Evolutionary conservation across 116 monocot species (phyloP).

Genomic region (Papilionanthe hybrid): DNA sequence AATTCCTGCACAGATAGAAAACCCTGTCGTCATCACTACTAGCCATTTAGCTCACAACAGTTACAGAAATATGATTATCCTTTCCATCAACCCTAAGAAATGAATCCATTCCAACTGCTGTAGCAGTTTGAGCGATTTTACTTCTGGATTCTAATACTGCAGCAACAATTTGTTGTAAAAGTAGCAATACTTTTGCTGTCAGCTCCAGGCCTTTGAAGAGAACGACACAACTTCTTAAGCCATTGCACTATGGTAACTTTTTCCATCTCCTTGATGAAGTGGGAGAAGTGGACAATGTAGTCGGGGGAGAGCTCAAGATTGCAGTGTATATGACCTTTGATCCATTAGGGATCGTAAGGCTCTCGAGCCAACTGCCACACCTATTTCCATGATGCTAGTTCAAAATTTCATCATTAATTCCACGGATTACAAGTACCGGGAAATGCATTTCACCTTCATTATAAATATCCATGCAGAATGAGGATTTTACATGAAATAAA

Average conservation of each 20-base stretch:
- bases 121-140: slow-evolving; percentile 31
- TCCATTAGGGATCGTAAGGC: slow-evolving; percentile 74
- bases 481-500: slow-evolving; percentile 55
- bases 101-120: neutral
- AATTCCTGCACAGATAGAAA: neutral
- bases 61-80: neutral
- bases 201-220: neutral
- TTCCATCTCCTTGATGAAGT: slow-evolving; percentile 61
- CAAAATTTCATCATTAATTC: slow-evolving; percentile 68
- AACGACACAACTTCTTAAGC: slow-evolving; percentile 42
- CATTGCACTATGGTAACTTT: slow-evolving; percentile 30
- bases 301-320: slow-evolving; percentile 67
- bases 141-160: slow-evolving; percentile 35
- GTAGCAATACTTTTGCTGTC: slow-evolving; percentile 33
- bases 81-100: neutral
- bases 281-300: slow-evolving; percentile 48
- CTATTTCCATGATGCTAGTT: slow-evolving; percentile 56
- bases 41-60: neutral
- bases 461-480: slow-evolving; percentile 66
- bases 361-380: slow-evolving; percentile 52
- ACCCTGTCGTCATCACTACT: neutral
- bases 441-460: slow-evolving; percentile 79
- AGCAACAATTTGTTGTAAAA: slow-evolving; percentile 39
- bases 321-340: too few species aligned
- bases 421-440: slow-evolving; percentile 81